These are phyloP conservation scores for Calocybe gambosa DNA, from an alignment of 1,284 basidiomycete species.

Conservation along the genomic window DNA sequence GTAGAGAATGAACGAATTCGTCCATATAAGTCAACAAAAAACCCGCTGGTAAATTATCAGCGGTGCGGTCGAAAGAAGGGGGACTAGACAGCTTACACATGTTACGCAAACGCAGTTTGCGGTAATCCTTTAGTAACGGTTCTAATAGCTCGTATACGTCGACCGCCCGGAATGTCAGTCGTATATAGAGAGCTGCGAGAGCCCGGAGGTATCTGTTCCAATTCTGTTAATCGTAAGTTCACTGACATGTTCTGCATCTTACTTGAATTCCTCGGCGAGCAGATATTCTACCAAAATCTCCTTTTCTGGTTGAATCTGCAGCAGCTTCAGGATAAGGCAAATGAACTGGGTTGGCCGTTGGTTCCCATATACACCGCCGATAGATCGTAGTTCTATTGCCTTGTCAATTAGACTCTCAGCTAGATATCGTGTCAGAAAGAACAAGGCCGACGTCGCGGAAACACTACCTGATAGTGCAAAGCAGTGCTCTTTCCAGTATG, in stretches of 20 bases:
- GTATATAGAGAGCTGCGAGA: constrained; percentile 89
- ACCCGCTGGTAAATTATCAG: constrained; percentile 45
- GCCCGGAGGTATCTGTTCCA: constrained; percentile 81
- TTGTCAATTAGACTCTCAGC: constrained; percentile 93
- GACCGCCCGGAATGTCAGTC: constrained; percentile 85
- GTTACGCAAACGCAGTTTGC: constrained; percentile 80
- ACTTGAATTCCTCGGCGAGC: constrained; percentile 97
- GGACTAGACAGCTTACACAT: constrained; percentile 55
- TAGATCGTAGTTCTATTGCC: constrained; percentile 74
- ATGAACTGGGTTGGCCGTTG: constrained; percentile 90
- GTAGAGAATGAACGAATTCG: constrained; percentile 83
- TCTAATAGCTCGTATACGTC: constrained; percentile 94
- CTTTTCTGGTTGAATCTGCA: constrained; percentile 97
- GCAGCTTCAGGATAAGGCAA: constrained; percentile 86
- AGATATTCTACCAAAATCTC: constrained; percentile 95
- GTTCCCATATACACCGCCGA: constrained; percentile 93
- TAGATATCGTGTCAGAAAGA: constrained; percentile 22
- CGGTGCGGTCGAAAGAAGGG: constrained; percentile 1
- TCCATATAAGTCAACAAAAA: constrained; percentile 87
- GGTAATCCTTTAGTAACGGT: constrained; percentile 89
- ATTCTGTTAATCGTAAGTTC: too few relatives aligned
- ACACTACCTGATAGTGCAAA: constrained; percentile 80
- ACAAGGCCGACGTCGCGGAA: not conserved
- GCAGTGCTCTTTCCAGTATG: constrained; percentile 97
- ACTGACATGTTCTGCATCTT: constrained; percentile 24